Evolutionary conservation across 768 basidiomycete species (phyloP), one percentile per base, ranked within the genome.

Genomic region (Galerina marginata): DNA sequence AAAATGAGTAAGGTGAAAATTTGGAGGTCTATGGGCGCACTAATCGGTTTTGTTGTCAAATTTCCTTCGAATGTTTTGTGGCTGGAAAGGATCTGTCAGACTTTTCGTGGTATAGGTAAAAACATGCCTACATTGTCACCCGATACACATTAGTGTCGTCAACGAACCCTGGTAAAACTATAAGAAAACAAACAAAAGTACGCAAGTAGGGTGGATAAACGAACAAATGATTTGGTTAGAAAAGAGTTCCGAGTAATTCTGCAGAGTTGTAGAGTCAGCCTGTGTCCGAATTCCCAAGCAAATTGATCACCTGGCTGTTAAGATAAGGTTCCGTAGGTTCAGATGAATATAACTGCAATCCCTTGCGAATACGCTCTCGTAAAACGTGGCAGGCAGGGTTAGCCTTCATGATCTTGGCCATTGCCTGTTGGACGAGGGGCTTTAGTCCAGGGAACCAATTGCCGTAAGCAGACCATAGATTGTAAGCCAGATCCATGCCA

Each of bases 31-130:
- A 23, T 36, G 56, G 5, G 70, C 88, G 67, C 68, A 90, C 90
- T 98, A 80, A 99, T 97, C 6, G 96, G 97, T 75, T 99, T 99
- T 15, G 97, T 99, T 7, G 96, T 99, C 86, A 99, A 86, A 78
- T 99, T 99, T 71, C 97, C 97, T 79, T 99, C 97, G 76, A 99
- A 99, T 6, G 97, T 99, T 84, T 98, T 98, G 82, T 99, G 97
- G 72, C 88, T 90, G 54, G 51, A 67, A 63, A 51, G 50, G 14
- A 59, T 66, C 16, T 62, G 64, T 60, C n/a, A 56, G 59, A 51
- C 43, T 44, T 51, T 36, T 6, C 45, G 12, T 26, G 14, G 50
- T 43, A 6, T 26, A 26, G 14, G 20, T 16, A 52, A 6, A 38
- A n/a, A 33, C 42, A 15, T 26, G 47, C 46, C 16, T 70, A 87